phyloP scores from a whole-genome alignment of 805 yeast species.

The Cyberlindnera mrakii region DNA sequence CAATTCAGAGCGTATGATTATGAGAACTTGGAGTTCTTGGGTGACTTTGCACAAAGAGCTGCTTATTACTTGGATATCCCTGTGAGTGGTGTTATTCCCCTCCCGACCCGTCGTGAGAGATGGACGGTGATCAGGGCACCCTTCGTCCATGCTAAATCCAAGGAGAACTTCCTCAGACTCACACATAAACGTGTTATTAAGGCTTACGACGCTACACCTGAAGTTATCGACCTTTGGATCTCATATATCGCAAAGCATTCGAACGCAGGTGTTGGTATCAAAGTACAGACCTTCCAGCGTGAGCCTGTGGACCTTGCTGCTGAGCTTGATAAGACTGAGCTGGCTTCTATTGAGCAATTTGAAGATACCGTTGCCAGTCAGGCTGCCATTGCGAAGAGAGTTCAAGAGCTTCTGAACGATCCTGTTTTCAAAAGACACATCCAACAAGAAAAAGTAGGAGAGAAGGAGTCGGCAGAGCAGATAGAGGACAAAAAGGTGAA shows the following conservation, averaged over 20 bases:
- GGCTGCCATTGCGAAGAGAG: constrained; percentile 36
- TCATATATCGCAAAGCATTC: constrained; percentile 73
- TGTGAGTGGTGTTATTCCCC: constrained; percentile 62
- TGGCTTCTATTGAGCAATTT: constrained; percentile 4
- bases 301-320: constrained; percentile 43
- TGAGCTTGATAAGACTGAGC: constrained; percentile 28
- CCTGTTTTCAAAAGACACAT: constrained; percentile 60
- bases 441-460: constrained; percentile 7
- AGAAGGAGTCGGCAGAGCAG: constrained; percentile 6
- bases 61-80: constrained; percentile 91
- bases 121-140: constrained; percentile 95
- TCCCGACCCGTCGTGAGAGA: constrained; percentile 68
- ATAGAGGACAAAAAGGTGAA: constrained; percentile 4
- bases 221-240: constrained; percentile 75
- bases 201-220: constrained; percentile 82
- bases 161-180: constrained; percentile 87
- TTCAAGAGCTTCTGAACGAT: constrained; percentile 61
- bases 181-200: constrained; percentile 71
- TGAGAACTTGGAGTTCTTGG: constrained; percentile 63
- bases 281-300: constrained; percentile 56
- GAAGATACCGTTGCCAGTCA: constrained; percentile 6
- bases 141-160: constrained; percentile 88
- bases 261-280: constrained; percentile 76
- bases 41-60: constrained; percentile 83
- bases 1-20: constrained; percentile 67